Percentiles rank a stretch among this genome's conserved stretches.
Evolutionary conservation across 192 early-diverging fungal species (phyloP).

Genomic region (Coemansia sp.): DNA sequence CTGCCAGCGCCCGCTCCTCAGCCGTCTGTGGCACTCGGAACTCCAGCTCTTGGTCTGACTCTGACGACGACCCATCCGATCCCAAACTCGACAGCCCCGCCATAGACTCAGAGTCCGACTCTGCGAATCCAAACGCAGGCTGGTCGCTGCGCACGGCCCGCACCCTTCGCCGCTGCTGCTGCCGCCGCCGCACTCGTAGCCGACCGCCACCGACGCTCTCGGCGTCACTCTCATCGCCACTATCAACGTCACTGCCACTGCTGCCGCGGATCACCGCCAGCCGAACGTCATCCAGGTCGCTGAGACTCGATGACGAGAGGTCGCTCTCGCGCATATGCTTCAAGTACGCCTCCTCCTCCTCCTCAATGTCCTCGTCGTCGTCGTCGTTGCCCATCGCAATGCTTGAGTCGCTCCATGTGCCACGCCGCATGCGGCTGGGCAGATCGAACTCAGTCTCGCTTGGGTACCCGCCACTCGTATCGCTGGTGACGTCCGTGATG

Average conservation of each 20-base stretch:
- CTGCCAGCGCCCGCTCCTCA: slow-evolving; percentile 34
- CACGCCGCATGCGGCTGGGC: slow-evolving; percentile 2
- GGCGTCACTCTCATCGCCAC: slow-evolving; percentile 48
- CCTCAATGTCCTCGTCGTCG: slow-evolving; percentile 41
- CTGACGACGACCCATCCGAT: slow-evolving; percentile 12
- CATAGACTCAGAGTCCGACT: slow-evolving; percentile 2
- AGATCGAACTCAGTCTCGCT: slow-evolving; percentile 55
- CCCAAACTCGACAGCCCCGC: slow-evolving; percentile 4
- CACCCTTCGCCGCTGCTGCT: background rate
- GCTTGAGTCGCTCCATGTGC: slow-evolving; percentile 26
- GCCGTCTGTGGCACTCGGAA: slow-evolving; percentile 43
- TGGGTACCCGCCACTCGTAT: slow-evolving; percentile 23
- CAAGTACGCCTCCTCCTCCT: slow-evolving; percentile 43
- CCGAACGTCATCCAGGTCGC: slow-evolving; percentile 44
- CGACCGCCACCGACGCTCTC: slow-evolving; percentile 25
- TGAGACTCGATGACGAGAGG: slow-evolving; percentile 45
- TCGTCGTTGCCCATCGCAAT: slow-evolving; percentile 21
- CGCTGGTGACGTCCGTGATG: slow-evolving; percentile 55
- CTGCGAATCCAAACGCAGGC: background rate
- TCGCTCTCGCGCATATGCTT: slow-evolving; percentile 24
- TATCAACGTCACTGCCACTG: slow-evolving; percentile 22
- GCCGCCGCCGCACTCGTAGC: background rate
- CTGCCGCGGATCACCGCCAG: slow-evolving; percentile 22
- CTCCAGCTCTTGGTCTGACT: slow-evolving; percentile 46
- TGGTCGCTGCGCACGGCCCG: background rate